Conservation (phyloP, 164 flowering plant species). For the Platanus orientalis region DNA sequence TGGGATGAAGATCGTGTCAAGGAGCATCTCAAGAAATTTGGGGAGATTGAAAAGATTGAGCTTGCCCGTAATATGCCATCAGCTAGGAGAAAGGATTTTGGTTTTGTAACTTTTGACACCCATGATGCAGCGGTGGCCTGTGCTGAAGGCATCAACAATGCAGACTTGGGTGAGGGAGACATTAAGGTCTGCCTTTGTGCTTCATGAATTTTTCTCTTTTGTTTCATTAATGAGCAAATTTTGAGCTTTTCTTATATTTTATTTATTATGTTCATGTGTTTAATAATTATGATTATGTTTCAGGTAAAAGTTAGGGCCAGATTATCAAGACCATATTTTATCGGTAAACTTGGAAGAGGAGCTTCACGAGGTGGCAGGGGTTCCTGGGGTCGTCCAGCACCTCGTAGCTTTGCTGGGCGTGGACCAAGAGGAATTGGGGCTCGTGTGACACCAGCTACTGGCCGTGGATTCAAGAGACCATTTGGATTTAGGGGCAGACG, state of each 20-base stretch:
- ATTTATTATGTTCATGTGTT: background rate
- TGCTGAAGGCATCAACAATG: slow-evolving; percentile 85
- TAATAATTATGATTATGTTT: background rate
- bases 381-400: slow-evolving; percentile 54
- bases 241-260: too few species aligned
- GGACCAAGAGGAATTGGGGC: slow-evolving; percentile 38
- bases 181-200: slow-evolving; percentile 50
- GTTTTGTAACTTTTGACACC: slow-evolving; percentile 82
- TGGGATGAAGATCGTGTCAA: slow-evolving; percentile 95
- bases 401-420: slow-evolving; percentile 42
- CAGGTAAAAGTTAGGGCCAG: slow-evolving; percentile 96
- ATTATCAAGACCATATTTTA: slow-evolving; percentile 84
- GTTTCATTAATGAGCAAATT: too few species aligned
- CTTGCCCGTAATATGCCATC: slow-evolving; percentile 98
- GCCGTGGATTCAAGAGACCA: slow-evolving; percentile 52
- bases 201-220: background rate
- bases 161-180: slow-evolving; percentile 89
- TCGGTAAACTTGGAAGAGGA: slow-evolving; percentile 48
- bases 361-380: slow-evolving; percentile 38
- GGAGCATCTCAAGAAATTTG: slow-evolving; percentile 68
- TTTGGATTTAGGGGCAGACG: slow-evolving; percentile 55
- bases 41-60: slow-evolving; percentile 79
- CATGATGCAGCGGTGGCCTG: slow-evolving; percentile 94
- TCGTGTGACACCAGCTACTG: slow-evolving; percentile 36
- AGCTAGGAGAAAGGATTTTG: slow-evolving; percentile 93